A percentile compares a stretch with the other conserved stretches of the same genome.
These are phyloP conservation scores for Amylocarpus encephaloides DNA, from an alignment of 2,329 filamentous ascomycete genomes.

Conservation along the genomic window DNA sequence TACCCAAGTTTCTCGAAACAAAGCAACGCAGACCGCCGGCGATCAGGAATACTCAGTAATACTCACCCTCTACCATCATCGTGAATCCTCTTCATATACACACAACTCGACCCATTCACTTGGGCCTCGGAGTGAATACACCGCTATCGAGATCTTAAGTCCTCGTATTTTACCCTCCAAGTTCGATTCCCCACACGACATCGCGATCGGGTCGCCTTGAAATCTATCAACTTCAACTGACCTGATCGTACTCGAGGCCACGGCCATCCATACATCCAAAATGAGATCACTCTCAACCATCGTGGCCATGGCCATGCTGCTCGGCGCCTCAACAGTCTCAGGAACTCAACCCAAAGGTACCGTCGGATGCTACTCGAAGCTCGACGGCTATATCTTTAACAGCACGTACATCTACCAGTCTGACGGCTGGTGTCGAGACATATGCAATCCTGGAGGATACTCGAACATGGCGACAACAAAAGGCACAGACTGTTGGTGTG, in stretches of 20 bases:
- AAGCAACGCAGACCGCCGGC: not conserved
- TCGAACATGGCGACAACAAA: conserved; percentile 24
- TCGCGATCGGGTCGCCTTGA: conserved; percentile 8
- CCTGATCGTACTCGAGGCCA: conserved; percentile 14
- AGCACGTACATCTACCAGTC: conserved; percentile 25
- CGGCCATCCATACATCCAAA: conserved; percentile 15
- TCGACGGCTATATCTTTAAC: conserved; percentile 22
- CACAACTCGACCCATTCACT: not conserved
- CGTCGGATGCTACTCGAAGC: conserved; percentile 27
- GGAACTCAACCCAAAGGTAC: conserved; percentile 9
- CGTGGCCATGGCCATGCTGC: conserved; percentile 14
- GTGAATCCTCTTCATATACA: not conserved
- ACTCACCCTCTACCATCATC: not conserved
- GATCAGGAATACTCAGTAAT: not conserved
- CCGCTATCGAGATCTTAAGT: not conserved
- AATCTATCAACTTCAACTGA: conserved; percentile 6
- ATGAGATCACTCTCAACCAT: conserved; percentile 19
- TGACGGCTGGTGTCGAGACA: conserved; percentile 22
- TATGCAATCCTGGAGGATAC: conserved; percentile 17
- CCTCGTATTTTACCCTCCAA: not conserved
- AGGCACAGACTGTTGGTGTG: conserved; percentile 28
- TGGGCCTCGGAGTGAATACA: not conserved
- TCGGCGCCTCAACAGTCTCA: conserved; percentile 15
- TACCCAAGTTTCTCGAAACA: conserved; percentile 14
- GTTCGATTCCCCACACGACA: conserved; percentile 10